Conservation (phyloP, 768 basidiomycete species). For the Cyclocybe cylindracea region DNA sequence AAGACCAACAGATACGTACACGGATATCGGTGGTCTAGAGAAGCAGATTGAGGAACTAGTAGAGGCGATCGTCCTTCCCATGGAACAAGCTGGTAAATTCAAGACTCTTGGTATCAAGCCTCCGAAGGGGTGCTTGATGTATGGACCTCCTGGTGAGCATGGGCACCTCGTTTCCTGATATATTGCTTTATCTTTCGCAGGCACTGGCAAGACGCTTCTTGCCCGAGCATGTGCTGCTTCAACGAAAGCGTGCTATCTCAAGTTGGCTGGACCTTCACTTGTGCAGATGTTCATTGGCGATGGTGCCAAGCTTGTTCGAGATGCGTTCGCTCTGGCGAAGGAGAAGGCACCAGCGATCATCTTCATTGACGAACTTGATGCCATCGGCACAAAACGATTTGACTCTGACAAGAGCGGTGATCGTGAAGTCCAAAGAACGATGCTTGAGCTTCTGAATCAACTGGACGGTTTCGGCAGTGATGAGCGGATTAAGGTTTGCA, state of each 20-base stretch:
- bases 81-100: conserved; percentile 99
- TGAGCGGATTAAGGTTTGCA: conserved; percentile 89
- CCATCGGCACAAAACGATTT: conserved; percentile 98
- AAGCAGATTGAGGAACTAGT: conserved; percentile 99
- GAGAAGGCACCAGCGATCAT: conserved; percentile 99
- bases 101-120: conserved; percentile 97
- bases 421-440: conserved; percentile 99
- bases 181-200: conserved; percentile 22
- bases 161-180: conserved; percentile 8
- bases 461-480: conserved; percentile 97
- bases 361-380: conserved; percentile 97
- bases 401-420: conserved; percentile 99
- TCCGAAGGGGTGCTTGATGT: conserved; percentile 98
- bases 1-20: conserved; percentile 94
- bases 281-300: conserved; percentile 99
- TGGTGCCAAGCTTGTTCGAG: conserved; percentile 97
- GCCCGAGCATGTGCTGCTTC: conserved; percentile 98
- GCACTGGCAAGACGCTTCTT: conserved; percentile 96
- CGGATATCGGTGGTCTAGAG: conserved; percentile 96
- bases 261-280: conserved; percentile 94
- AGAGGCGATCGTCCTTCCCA: conserved; percentile 96
- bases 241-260: conserved; percentile 97
- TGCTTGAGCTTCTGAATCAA: conserved; percentile 98
- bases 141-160: conserved; percentile 87
- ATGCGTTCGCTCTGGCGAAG: conserved; percentile 97